phyloP scores from a whole-genome alignment of 441 rosid species.

The Gossypium trilobum region DNA sequence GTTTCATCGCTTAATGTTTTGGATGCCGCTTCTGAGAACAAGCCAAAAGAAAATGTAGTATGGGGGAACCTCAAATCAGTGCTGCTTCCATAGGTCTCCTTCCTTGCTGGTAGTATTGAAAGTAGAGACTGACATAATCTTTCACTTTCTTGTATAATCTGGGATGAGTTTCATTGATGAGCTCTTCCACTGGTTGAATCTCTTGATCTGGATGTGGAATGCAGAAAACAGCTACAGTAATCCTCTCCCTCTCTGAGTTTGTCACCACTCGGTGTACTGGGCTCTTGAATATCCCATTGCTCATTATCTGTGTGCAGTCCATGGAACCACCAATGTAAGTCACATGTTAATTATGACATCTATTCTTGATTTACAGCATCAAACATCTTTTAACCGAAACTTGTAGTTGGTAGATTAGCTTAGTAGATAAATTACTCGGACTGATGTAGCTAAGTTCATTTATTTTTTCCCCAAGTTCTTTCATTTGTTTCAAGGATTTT shows the following conservation, averaged over 20 bases:
- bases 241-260: slow-evolving; percentile 38
- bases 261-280: slow-evolving; percentile 54
- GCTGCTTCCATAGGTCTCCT: slow-evolving; percentile 41
- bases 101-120: slow-evolving; percentile 40
- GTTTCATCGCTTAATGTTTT: neutral
- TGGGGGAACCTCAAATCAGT: slow-evolving; percentile 15
- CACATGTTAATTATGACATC: neutral
- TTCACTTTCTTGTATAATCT: slow-evolving; percentile 37
- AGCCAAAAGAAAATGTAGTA: neutral
- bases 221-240: slow-evolving; percentile 49
- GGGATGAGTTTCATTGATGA: slow-evolving; percentile 40
- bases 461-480: neutral
- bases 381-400: neutral
- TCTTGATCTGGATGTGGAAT: slow-evolving; percentile 34
- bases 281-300: slow-evolving; percentile 68
- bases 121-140: slow-evolving; percentile 32
- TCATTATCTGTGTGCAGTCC: slow-evolving; percentile 36
- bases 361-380: neutral
- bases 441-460: neutral
- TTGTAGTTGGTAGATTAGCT: neutral
- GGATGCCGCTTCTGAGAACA: neutral
- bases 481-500: neutral
- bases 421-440: neutral
- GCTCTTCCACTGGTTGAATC: slow-evolving; percentile 36
- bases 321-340: slow-evolving; percentile 19